These are phyloP conservation scores for Cutaneotrichosporon spelunceum DNA, from an alignment of 1,284 basidiomycete genomes.

Conservation along the genomic window DNA sequence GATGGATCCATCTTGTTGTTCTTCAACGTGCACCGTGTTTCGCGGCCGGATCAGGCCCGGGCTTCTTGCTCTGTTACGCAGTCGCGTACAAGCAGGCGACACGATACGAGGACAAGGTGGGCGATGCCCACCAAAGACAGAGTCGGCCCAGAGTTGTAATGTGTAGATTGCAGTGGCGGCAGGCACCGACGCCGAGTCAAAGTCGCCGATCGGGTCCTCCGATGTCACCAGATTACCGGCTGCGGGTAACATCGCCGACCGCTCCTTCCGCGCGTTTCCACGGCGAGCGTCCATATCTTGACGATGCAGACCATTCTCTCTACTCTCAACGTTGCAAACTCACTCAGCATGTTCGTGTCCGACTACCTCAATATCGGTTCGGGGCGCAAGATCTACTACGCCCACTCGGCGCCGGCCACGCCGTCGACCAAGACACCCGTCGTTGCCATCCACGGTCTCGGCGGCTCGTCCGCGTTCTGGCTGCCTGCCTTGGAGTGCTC, in stretches of 20 bases:
- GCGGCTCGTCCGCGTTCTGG: conserved; percentile 49
- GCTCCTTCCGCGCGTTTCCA: background rate
- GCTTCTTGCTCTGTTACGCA: background rate
- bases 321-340: background rate
- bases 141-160: no score
- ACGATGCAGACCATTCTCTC: background rate
- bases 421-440: conserved; percentile 56
- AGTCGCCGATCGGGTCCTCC: conserved; percentile 5
- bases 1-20: background rate
- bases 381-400: conserved; percentile 19
- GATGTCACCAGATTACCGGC: background rate
- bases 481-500: conserved; percentile 24
- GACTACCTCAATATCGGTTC: conserved; percentile 12
- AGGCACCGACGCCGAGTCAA: background rate
- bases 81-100: background rate
- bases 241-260: background rate
- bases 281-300: background rate
- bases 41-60: background rate
- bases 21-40: background rate
- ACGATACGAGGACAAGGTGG: background rate
- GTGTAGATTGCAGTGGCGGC: no score
- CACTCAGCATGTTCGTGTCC: conserved; percentile 15
- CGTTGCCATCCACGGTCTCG: conserved; percentile 30
- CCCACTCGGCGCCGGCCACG: conserved; percentile 50
- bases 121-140: background rate